Evolutionary conservation across 2,329 filamentous ascomycete genomes (phyloP).

Genomic region (Fusarium verrucosum): DNA sequence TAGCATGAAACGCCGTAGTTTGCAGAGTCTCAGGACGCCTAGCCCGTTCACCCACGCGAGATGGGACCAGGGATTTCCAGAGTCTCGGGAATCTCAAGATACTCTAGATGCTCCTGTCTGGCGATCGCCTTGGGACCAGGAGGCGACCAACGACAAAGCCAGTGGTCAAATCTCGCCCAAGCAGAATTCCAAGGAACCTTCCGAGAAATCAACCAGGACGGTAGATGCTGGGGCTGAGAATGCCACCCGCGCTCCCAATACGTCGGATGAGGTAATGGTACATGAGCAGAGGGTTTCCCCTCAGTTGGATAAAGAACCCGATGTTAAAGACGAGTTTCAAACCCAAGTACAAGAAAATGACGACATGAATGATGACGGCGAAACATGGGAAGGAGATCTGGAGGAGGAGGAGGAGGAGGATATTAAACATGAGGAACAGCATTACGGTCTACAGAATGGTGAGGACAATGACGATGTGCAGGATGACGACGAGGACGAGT

Average conservation of each 20-base stretch:
- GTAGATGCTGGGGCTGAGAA: conserved; percentile 18
- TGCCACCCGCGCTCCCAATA: background rate
- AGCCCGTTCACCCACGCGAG: conserved; percentile 80
- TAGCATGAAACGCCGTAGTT: conserved; percentile 77
- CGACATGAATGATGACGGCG: conserved; percentile 48
- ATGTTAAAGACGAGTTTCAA: conserved; percentile 23
- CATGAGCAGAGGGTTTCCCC: background rate
- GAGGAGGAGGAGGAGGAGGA: conserved; percentile 5
- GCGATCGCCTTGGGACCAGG: conserved; percentile 28
- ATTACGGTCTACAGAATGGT: conserved; percentile 33
- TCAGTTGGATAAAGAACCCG: conserved; percentile 12
- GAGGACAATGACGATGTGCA: conserved; percentile 34
- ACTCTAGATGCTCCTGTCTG: conserved; percentile 33
- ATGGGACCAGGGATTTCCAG: conserved; percentile 45
- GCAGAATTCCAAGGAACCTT: conserved; percentile 2
- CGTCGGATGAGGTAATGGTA: background rate
- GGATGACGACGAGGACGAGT: conserved; percentile 48
- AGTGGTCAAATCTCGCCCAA: conserved; percentile 6
- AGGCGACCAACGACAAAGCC: conserved; percentile 18
- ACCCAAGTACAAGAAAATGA: conserved; percentile 27
- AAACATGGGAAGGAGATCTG: conserved; percentile 25
- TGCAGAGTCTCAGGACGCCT: conserved; percentile 77
- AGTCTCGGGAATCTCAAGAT: conserved; percentile 36
- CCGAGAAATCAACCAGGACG: conserved; percentile 14
- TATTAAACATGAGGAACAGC: conserved; percentile 37